Percentiles rank a stretch among this genome's conserved stretches.
Conservation (phyloP, 108 stramenopile genomes). For the Chaetoceros tenuissimus region DNA sequence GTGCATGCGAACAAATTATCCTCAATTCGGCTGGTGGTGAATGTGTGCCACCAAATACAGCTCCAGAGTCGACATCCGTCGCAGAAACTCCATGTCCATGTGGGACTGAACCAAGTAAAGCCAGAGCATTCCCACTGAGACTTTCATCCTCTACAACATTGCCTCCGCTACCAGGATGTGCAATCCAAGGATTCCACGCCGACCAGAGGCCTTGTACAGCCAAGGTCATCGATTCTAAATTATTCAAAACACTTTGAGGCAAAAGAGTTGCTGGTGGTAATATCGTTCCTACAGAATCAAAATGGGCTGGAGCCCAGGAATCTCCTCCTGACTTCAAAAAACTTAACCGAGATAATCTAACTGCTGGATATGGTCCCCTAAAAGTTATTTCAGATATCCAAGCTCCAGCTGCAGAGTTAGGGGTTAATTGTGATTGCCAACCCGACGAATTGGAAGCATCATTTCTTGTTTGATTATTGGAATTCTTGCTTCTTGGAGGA, state of each 20-base stretch:
- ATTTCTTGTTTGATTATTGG: neutral
- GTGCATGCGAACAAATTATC: conserved; percentile 41
- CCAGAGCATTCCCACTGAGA: conserved; percentile 48
- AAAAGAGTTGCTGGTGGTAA: conserved; percentile 57
- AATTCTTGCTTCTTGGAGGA: neutral
- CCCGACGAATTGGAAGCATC: conserved; percentile 9
- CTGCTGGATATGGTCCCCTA: conserved; percentile 66
- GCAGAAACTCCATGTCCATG: conserved; percentile 13
- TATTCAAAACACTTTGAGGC: conserved; percentile 27
- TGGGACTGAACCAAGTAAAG: conserved; percentile 30
- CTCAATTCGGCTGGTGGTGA: conserved; percentile 72
- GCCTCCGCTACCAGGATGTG: conserved; percentile 9
- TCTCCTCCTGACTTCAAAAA: conserved; percentile 71
- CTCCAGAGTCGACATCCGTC: conserved; percentile 13
- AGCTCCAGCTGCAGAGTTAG: conserved; percentile 54
- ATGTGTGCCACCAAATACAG: conserved; percentile 56
- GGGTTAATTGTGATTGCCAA: neutral
- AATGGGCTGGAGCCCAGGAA: conserved; percentile 66
- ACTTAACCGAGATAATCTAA: conserved; percentile 63
- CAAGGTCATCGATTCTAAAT: conserved; percentile 27
- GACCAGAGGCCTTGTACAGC: conserved; percentile 72
- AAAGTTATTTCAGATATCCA: conserved; percentile 84
- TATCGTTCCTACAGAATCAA: conserved; percentile 79
- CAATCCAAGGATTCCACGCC: conserved; percentile 69
- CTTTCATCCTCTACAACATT: conserved; percentile 13